Conservation (phyloP, 2,329 filamentous ascomycete genomes). For the Blastomyces emzantsi region DNA sequence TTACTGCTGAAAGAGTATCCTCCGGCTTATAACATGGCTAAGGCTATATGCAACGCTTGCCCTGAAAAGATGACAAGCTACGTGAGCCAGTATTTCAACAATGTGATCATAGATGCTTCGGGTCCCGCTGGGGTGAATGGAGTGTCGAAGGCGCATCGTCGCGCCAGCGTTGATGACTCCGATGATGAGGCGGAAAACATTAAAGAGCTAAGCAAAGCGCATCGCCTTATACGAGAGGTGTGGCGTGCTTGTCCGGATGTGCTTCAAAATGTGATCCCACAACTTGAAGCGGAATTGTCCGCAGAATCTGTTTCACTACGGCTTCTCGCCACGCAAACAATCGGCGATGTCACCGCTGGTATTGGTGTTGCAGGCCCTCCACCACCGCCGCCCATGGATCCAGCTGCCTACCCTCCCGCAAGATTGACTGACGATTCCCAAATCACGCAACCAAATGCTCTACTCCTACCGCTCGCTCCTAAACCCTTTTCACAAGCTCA, state of each 20-base stretch:
- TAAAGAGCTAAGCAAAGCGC: constrained; percentile 80
- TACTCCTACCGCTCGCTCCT: constrained; percentile 75
- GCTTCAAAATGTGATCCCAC: constrained; percentile 84
- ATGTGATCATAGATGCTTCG: constrained; percentile 85
- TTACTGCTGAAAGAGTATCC: constrained; percentile 81
- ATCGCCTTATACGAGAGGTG: constrained; percentile 78
- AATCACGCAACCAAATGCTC: constrained; percentile 49
- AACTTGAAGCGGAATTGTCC: constrained; percentile 83
- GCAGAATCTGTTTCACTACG: constrained; percentile 84
- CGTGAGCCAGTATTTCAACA: constrained; percentile 93
- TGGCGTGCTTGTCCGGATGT: constrained; percentile 88
- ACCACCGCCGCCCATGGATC: constrained; percentile 61
- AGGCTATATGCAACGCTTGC: constrained; percentile 80
- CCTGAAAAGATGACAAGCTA: constrained; percentile 92
- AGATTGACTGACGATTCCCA: constrained; percentile 39
- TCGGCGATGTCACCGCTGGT: constrained; percentile 89
- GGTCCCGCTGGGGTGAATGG: constrained; percentile 51
- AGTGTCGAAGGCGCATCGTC: constrained; percentile 34
- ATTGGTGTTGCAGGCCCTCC: constrained; percentile 87
- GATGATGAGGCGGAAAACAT: constrained; percentile 73
- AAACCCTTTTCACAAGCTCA: constrained; percentile 85
- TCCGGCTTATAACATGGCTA: constrained; percentile 92
- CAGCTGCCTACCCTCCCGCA: constrained; percentile 69
- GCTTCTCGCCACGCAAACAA: constrained; percentile 80
- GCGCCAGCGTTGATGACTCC: constrained; percentile 48